phyloP scores from a whole-genome alignment of 257 asterid species.

The Schizonepeta tenuifolia region DNA sequence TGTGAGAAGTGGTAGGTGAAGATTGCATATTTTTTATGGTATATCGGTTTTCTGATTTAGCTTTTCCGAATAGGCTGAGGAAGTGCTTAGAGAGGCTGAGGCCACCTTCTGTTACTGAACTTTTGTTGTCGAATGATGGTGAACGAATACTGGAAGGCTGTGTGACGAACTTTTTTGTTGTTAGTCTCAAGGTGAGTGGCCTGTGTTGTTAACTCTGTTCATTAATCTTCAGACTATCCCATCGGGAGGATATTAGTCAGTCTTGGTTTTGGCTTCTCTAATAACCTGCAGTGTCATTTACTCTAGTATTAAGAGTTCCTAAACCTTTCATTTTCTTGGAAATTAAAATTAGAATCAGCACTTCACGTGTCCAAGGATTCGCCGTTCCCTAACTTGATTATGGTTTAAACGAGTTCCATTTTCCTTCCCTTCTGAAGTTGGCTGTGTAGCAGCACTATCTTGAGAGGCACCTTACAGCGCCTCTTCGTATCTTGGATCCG shows the following conservation, averaged over 20 bases:
- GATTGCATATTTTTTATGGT: conserved; percentile 22
- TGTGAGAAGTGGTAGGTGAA: conserved; percentile 5
- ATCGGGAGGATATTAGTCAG: too few relatives aligned
- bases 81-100: conserved; percentile 83
- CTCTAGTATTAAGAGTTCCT: background rate
- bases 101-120: conserved; percentile 82
- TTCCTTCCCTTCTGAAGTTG: background rate
- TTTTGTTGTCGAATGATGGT: conserved; percentile 78
- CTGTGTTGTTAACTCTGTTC: too few relatives aligned
- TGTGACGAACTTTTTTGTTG: conserved; percentile 76
- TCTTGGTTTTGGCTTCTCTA: background rate
- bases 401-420: background rate
- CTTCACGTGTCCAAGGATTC: background rate
- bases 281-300: too few relatives aligned
- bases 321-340: background rate
- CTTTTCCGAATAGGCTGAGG: conserved; percentile 65
- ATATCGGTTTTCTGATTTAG: conserved; percentile 30
- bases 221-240: too few relatives aligned
- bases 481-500: too few relatives aligned
- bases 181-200: conserved; percentile 63
- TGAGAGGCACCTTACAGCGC: background rate
- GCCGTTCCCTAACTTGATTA: background rate
- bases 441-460: background rate
- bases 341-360: background rate
- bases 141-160: conserved; percentile 90